These are phyloP conservation scores for Fomitopsis pinicola DNA, from an alignment of 1,284 basidiomycete genomes.

Conservation along the genomic window DNA sequence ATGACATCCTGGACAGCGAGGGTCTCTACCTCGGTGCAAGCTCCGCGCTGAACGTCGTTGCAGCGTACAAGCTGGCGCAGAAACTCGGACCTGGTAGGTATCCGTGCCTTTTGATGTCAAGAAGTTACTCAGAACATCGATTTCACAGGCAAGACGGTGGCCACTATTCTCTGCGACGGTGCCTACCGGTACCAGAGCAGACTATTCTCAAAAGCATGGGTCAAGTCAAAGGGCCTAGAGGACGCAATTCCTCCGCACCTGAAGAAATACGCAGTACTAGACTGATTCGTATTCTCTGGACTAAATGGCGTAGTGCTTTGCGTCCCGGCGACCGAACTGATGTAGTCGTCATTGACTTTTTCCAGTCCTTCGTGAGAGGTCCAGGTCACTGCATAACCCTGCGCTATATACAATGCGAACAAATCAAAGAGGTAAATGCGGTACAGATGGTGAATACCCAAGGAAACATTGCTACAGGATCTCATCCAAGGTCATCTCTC, in stretches of 20 bases:
- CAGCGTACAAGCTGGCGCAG: slow-evolving; percentile 85
- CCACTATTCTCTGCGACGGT: slow-evolving; percentile 91
- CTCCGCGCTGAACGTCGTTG: slow-evolving; percentile 93
- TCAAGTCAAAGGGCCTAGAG: slow-evolving; percentile 79
- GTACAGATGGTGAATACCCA: not conserved
- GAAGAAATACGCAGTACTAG: slow-evolving; percentile 88
- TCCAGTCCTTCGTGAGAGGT: no score
- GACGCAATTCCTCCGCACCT: slow-evolving; percentile 81
- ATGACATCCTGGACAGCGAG: slow-evolving; percentile 88
- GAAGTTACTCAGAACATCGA: no score
- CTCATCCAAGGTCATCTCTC: slow-evolving; percentile 60
- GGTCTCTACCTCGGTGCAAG: slow-evolving; percentile 97
- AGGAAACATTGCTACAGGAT: slow-evolving; percentile 31
- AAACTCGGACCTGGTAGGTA: slow-evolving; percentile 75
- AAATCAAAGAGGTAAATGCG: not conserved
- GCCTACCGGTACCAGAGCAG: slow-evolving; percentile 97
- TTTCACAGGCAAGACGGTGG: slow-evolving; percentile 73
- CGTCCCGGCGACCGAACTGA: not conserved
- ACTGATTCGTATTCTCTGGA: slow-evolving; percentile 30
- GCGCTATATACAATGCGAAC: not conserved
- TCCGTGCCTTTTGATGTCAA: not conserved
- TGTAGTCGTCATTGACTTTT: not conserved
- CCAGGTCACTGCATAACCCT: not conserved
- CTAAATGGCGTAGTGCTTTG: not conserved
- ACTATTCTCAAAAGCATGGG: slow-evolving; percentile 94